Conservation (phyloP, 2,329 filamentous ascomycete species). For the Cercospora sp. region DNA sequence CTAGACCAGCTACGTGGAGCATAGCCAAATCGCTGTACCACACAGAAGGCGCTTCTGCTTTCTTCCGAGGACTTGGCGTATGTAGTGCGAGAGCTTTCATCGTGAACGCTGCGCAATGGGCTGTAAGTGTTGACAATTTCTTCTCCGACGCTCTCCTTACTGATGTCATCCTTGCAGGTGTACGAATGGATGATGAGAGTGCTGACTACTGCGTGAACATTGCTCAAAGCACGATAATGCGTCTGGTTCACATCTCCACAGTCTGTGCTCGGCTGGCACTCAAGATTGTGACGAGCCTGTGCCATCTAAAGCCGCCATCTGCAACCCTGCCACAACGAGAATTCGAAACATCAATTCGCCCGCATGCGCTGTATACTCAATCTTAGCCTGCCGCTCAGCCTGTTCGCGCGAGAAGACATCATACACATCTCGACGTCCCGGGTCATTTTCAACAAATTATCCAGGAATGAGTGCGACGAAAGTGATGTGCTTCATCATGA, state of each 20-base stretch:
- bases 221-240: background rate
- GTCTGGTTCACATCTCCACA: background rate
- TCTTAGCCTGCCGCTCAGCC: background rate
- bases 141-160: background rate
- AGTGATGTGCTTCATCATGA: background rate
- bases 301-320: background rate
- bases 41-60: conserved; percentile 70
- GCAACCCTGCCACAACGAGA: background rate
- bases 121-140: conserved; percentile 48
- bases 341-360: background rate
- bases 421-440: background rate
- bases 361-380: background rate
- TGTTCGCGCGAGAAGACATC: background rate
- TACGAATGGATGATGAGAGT: conserved; percentile 82
- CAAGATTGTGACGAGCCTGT: background rate
- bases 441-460: background rate
- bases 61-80: conserved; percentile 78
- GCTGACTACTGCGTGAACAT: conserved; percentile 14
- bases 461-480: background rate
- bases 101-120: conserved; percentile 93
- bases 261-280: background rate
- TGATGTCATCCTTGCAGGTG: conserved; percentile 5
- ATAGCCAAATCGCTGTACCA: conserved; percentile 68
- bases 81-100: conserved; percentile 86
- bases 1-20: conserved; percentile 57